Base-by-base conservation (phyloP, 2,329 filamentous ascomycete genomes). In the Lojkania enalia region DNA sequence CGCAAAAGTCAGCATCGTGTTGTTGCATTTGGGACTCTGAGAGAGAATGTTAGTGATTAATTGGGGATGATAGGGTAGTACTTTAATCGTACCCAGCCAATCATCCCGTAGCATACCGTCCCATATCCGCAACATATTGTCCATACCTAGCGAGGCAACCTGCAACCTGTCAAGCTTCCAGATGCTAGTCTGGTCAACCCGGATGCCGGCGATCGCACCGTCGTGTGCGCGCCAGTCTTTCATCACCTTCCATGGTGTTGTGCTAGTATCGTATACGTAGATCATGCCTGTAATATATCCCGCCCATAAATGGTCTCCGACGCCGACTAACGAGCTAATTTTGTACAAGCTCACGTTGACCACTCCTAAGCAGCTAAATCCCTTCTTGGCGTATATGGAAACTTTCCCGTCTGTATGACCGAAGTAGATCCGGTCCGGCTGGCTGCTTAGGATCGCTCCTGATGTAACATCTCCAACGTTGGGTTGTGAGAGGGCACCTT, bases 221-320 rank as follows among this genome's bases (percentile, higher is more conserved):
- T 89, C 85, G 64, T 97, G 94, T 2, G 90, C 92, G 53, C 86
- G 84, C 92, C 94, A 99, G 62, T 97, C 92, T 68, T 99, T 99
- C 72, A 88, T 85, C 19, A 95, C 83, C 15, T 80, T 79, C 94
- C 94, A 99, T 0, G 92, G 92, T n/a, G 81, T 83, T 20, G 82
- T 80, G 7, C 76, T 81, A 9, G 89, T 87, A 67, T 99, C 91
- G 69, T 96, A 99, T 5, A 97, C 87, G 60, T 90, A 94, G 21
- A 96, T 84, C 79, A 87, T 95, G 13, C 94, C 94, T 0, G 88
- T 96, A 67, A 92, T 96, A 73, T 91, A 97, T 2, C 86, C 92
- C 20, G 90, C 90, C 94, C 94, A 99, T 0, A 99, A 77, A 60
- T 89, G 82, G 48, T 85, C 81, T 4, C 90, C 91, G 2, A 90